Conservation (phyloP, 345 rosid genomes). For the Eucalyptus regnans region DNA sequence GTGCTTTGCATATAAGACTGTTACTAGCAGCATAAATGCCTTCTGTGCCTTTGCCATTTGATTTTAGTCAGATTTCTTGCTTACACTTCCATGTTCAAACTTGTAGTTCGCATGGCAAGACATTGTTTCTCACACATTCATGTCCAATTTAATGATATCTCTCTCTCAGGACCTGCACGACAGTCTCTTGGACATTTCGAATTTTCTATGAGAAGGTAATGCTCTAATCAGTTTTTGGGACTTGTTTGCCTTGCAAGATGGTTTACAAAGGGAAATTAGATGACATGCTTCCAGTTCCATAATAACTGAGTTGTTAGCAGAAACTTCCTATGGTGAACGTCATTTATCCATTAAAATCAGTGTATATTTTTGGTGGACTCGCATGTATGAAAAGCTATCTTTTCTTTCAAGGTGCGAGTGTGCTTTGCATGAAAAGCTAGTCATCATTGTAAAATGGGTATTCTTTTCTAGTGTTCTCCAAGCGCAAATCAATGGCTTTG, state of each 20-base stretch:
- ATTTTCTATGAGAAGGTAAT: constrained; percentile 83
- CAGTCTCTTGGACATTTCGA: constrained; percentile 91
- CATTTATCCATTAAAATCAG: not conserved
- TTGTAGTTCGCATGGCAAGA: not conserved
- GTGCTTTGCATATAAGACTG: not conserved
- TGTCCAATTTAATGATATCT: not conserved
- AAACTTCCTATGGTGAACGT: not conserved
- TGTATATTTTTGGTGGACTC: not conserved
- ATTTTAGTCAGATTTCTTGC: not conserved
- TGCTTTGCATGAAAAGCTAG: not conserved
- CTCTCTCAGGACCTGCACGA: constrained; percentile 75
- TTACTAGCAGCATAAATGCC: not conserved
- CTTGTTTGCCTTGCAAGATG: not conserved
- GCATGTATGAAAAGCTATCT: not conserved
- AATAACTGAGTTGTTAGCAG: not conserved
- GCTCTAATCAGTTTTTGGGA: not conserved
- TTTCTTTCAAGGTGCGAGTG: not conserved
- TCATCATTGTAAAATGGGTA: not conserved
- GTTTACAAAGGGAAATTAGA: not conserved
- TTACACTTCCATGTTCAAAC: not conserved
- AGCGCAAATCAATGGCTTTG: not conserved
- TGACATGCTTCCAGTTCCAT: not conserved
- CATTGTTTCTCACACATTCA: not conserved
- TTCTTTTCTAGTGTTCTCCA: not conserved
- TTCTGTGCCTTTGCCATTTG: not conserved